phyloP scores from a whole-genome alignment of 768 basidiomycete genomes.

The Symmetrospora coprosmae region DNA sequence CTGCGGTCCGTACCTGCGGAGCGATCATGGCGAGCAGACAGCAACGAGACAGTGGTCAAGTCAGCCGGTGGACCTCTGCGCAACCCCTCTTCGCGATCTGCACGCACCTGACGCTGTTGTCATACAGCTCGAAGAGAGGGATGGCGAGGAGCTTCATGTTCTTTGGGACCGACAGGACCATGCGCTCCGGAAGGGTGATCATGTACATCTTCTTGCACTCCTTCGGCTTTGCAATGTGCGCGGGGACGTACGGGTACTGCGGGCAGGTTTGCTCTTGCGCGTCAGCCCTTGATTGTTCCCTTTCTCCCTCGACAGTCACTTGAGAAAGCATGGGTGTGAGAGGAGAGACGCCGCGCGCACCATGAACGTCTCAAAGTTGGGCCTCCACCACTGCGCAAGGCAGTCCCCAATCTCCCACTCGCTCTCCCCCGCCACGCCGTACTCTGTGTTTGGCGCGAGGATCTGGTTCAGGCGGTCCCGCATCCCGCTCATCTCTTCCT shows the following conservation, averaged over 20 bases:
- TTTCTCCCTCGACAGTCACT: background rate
- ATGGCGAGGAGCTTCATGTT: constrained; percentile 98
- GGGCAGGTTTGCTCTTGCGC: background rate
- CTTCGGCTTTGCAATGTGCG: constrained; percentile 89
- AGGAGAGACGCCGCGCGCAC: too few species aligned
- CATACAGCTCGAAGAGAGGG: constrained; percentile 91
- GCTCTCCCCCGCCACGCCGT: constrained; percentile 45
- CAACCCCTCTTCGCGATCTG: background rate
- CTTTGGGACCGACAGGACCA: constrained; percentile 88
- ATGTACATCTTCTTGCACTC: constrained; percentile 93
- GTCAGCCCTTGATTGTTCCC: background rate
- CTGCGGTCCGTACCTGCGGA: constrained; percentile 67
- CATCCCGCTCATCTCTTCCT: constrained; percentile 80
- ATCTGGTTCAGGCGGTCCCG: constrained; percentile 78
- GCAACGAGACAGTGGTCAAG: background rate
- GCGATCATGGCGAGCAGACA: background rate
- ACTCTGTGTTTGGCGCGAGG: constrained; percentile 39
- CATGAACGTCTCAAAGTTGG: constrained; percentile 98
- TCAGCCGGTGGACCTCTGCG: too few species aligned
- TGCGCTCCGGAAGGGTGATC: constrained; percentile 89
- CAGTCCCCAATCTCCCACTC: constrained; percentile 96
- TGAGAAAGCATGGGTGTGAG: too few species aligned
- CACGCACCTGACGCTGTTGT: constrained; percentile 72
- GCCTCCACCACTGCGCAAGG: constrained; percentile 96
- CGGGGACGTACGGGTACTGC: constrained; percentile 33